Conservation (phyloP, 805 yeast species). For the Candida morakotiae region DNA sequence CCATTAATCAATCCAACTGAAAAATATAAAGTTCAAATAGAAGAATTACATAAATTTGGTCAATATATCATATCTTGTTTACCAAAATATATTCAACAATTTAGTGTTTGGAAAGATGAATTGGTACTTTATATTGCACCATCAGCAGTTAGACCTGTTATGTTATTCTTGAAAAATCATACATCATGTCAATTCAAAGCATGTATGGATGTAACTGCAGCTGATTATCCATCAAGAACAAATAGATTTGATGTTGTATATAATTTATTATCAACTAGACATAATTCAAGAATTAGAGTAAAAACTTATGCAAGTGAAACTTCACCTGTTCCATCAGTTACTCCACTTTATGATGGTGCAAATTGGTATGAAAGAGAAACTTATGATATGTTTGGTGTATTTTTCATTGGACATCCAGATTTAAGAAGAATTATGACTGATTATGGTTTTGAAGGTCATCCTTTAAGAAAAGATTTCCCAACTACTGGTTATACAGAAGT, state of each 20-base stretch:
- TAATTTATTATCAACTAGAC: conserved; percentile 74
- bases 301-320: conserved; percentile 86
- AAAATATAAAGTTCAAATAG: conserved; percentile 58
- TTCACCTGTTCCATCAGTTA: conserved; percentile 74
- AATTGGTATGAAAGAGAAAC: conserved; percentile 92
- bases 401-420: conserved; percentile 87
- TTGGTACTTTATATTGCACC: conserved; percentile 75
- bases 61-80: conserved; percentile 69
- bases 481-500: conserved; percentile 89
- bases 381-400: conserved; percentile 81
- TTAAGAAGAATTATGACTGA: conserved; percentile 86
- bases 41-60: conserved; percentile 79
- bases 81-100: conserved; percentile 81
- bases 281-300: conserved; percentile 82
- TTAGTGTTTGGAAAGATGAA: conserved; percentile 89
- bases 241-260: conserved; percentile 87
- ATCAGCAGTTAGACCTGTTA: conserved; percentile 64
- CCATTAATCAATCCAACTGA: conserved; percentile 77
- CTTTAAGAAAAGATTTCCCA: conserved; percentile 89
- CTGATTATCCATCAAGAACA: conserved; percentile 77
- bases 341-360: conserved; percentile 71
- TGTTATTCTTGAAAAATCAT: conserved; percentile 69
- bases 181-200: conserved; percentile 77
- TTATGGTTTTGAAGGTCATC: conserved; percentile 91
- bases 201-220: conserved; percentile 80